Base-by-base conservation (phyloP, 2,329 filamentous ascomycete species). In the Colletotrichum incanum region DNA sequence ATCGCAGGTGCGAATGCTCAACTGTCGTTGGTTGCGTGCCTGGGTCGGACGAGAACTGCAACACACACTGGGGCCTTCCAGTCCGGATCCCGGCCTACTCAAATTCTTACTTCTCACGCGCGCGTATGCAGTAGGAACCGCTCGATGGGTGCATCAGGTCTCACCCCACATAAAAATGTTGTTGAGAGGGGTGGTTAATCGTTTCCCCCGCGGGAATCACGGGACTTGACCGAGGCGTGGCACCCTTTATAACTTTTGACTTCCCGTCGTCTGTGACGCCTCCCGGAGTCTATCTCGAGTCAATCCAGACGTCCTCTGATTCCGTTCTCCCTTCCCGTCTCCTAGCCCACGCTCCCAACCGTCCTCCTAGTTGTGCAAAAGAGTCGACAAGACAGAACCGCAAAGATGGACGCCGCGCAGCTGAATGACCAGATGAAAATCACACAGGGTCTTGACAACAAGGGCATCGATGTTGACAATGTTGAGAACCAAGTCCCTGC, bases 141-240 rank as follows among this genome's bases (percentile, higher is more conserved):
- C 26, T 52, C 54, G 65, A 60, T 72, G 43, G 62, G 26, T 28
- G 65, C 43, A 52, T 54, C 52, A 47, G 37, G 26, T 65, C 39
- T 70, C 52, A 71, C 68, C 65, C 70, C 70, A 72, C 65, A 69
- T 54, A 65, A 60, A 50, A 49, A 50, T 28, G 52, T 58, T 60
- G 47, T 72, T 70, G 65, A 60, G 70, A 56, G 47, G 18, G 39
- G 11, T 69, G 70, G 59, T 64, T 72, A 28, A 69, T 58, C 20
- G 65, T 60, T 70, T 11, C 41, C 41, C 23, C 23, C 59, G 59
- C 59, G 49, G 34, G 23, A 26, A 43, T 37, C 34, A 60, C 66
- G 69, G 69, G 59, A 69, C 59, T 72, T 72, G 69, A 47, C 69
- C 69, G 69, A 72, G 54, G 59, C 45, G 52, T 47, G 52, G n/a